Conservation (phyloP, 768 basidiomycete species). For the Leccinum uliginosum region DNA sequence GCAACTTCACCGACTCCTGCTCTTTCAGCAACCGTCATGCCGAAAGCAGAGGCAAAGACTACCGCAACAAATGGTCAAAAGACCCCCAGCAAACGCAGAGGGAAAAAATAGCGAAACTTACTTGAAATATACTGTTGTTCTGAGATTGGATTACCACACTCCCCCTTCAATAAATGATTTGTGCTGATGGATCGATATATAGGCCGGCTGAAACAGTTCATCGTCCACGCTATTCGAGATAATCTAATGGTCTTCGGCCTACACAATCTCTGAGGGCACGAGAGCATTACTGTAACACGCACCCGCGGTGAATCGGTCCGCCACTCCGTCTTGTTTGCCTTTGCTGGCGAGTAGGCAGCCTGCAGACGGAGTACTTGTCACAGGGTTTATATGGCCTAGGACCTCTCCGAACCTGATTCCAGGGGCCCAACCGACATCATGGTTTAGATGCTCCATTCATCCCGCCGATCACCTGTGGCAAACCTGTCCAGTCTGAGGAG, state of each 20-base stretch:
- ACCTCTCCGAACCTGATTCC: too few species aligned
- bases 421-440: too few species aligned
- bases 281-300: neutral
- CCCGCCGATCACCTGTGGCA: too few species aligned
- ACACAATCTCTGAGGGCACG: neutral
- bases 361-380: neutral
- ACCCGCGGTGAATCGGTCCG: neutral
- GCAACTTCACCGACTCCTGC: neutral
- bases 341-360: neutral
- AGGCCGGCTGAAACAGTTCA: neutral
- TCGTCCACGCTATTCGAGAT: neutral
- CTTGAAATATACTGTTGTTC: neutral
- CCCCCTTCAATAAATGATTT: neutral
- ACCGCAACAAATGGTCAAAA: constrained; percentile 16
- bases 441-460: too few species aligned
- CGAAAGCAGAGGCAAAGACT: constrained; percentile 13
- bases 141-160: neutral
- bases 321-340: neutral
- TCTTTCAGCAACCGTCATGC: neutral
- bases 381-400: too few species aligned
- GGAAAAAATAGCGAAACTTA: constrained; percentile 16
- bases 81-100: constrained; percentile 27
- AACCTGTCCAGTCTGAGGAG: too few species aligned
- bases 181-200: neutral
- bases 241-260: neutral